Evolutionary conservation across 2,329 filamentous ascomycete genomes (phyloP), one percentile per base, ranked within the genome.

Genomic region (Aspergillus hortae): DNA sequence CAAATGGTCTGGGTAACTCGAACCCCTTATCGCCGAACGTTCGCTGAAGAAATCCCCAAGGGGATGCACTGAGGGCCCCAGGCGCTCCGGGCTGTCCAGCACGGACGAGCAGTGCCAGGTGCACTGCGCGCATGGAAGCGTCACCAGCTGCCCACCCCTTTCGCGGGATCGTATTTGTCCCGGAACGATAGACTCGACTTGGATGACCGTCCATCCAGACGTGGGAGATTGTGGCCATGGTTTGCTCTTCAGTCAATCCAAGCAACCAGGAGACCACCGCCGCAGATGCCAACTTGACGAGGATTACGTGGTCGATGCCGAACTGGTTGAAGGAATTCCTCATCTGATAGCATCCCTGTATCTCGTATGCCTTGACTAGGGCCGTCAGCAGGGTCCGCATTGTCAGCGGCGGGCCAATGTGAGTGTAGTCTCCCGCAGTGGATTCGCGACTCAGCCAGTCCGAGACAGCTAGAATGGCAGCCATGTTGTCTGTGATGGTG

Each of bases 141-240:
- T 74, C 70, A 1, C 70, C 74, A 0, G 64, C 72, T 2, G 73
- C 72, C 74, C 74, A 76, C 0, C 73, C 74, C 55, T 76, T 76
- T 0, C 73, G 62, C 1, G 72, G 65, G 1, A 63, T 63, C 0
- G 72, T 63, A 48, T 74, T 75, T 4, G 60, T 53, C 0, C 58
- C 59, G 32, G 65, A 61, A 1, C 72, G 63, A 44, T 66, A 76
- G 1, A 63, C 53, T 6, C 73, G 65, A 4, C 66, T 61, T 2
- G 73, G 67, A 33, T 67, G 62, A 3, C 68, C 68, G 44, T 77
- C 74, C 49, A 70, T 65, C 68, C 67, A 75, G 4, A 65, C 70
- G 35, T 75, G 72, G 3, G 69, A 72, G 6, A 76, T 53, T 1
- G 71, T 66, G 4, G 64, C 60, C 32, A 64, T 57, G 1, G 72